A percentile compares a stretch with the other conserved stretches of the same genome.
Conservation (phyloP, 192 early-diverging fungal species). For the Gonapodya prolifera region DNA sequence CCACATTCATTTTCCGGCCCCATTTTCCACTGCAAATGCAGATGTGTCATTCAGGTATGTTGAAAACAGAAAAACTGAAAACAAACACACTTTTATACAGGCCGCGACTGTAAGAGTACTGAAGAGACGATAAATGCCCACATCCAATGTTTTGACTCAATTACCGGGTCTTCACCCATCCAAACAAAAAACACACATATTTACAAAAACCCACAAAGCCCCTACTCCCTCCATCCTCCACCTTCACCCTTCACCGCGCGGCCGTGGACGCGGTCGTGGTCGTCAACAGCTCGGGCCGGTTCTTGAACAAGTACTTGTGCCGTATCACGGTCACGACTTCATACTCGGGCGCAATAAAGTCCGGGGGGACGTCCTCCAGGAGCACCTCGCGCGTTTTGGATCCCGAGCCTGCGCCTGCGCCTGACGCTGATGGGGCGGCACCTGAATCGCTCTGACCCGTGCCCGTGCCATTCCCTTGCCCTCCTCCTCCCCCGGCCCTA, state of each 20-base stretch:
- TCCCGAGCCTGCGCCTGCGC: no score
- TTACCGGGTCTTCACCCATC: neutral
- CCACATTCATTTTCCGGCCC: no score
- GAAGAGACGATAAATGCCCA: no score
- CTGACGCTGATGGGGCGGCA: neutral
- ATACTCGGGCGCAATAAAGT: neutral
- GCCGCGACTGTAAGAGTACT: no score
- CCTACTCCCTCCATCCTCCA: neutral
- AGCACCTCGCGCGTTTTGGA: neutral
- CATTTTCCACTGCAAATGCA: no score
- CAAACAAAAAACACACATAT: neutral
- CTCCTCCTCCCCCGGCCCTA: neutral
- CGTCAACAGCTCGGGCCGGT: neutral
- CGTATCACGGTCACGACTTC: neutral
- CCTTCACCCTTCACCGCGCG: no score
- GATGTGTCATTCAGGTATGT: neutral
- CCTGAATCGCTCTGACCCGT: neutral
- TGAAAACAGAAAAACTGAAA: neutral
- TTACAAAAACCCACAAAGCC: neutral
- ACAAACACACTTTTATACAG: no score
- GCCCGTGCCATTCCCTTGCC: neutral
- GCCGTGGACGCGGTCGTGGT: no score
- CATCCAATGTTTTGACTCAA: neutral
- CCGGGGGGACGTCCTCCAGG: neutral
- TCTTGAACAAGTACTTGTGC: slow-evolving; percentile 8